These are phyloP conservation scores for Candida sphagnicola DNA, from an alignment of 805 yeast species.

Conservation along the genomic window DNA sequence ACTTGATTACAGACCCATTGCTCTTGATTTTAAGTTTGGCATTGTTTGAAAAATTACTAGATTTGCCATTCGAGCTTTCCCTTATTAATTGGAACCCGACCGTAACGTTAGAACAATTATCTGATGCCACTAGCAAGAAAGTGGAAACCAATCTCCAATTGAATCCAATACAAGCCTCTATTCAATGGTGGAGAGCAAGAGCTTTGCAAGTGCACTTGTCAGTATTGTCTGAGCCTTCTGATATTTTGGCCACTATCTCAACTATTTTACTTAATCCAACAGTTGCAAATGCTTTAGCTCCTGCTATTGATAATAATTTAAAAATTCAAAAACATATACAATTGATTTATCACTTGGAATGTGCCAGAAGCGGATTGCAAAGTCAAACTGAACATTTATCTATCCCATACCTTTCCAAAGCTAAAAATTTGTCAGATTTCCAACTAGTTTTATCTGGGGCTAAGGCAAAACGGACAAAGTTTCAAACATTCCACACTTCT, in stretches of 20 bases:
- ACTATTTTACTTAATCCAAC: slow-evolving; percentile 34
- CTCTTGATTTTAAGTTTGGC: slow-evolving; percentile 25
- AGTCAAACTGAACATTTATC: slow-evolving; percentile 63
- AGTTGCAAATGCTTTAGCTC: slow-evolving; percentile 26
- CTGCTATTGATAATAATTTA: slow-evolving; percentile 24
- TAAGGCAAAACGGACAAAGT: slow-evolving; percentile 82
- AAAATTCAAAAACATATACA: slow-evolving; percentile 35
- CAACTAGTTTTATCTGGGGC: slow-evolving; percentile 78
- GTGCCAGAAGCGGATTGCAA: slow-evolving; percentile 59
- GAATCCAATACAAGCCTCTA: slow-evolving; percentile 42
- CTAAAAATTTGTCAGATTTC: slow-evolving; percentile 56
- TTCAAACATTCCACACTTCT: slow-evolving; percentile 67
- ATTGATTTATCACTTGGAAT: slow-evolving; percentile 57
- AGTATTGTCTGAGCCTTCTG: slow-evolving; percentile 59
- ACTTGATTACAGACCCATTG: slow-evolving; percentile 37
- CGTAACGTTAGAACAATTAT: slow-evolving; percentile 3
- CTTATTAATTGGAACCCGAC: slow-evolving; percentile 24
- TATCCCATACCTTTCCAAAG: slow-evolving; percentile 50
- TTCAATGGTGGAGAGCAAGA: slow-evolving; percentile 76
- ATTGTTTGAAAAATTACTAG: slow-evolving; percentile 40
- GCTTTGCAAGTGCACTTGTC: slow-evolving; percentile 62
- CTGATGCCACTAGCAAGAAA: slow-evolving; percentile 8
- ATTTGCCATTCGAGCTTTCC: slow-evolving; percentile 34
- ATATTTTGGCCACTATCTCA: slow-evolving; percentile 41
- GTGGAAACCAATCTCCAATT: slow-evolving; percentile 7